A percentile compares a stretch with the other conserved stretches of the same genome.
Conservation (phyloP, 495 filamentous ascomycete genomes). For the Penicillium simplicissimum region DNA sequence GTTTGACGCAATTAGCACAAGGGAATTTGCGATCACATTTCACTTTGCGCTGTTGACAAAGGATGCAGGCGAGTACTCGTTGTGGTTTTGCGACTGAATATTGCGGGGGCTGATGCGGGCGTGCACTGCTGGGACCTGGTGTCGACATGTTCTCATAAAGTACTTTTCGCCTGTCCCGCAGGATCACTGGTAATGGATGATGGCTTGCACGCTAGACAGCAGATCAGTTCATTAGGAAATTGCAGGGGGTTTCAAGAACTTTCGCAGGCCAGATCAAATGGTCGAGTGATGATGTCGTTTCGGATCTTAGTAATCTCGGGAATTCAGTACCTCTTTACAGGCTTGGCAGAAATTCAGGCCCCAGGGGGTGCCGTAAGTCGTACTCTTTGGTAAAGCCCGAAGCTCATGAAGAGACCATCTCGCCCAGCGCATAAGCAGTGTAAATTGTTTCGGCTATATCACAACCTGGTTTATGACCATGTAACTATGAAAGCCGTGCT, state of each 20-base stretch:
- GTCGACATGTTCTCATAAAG: constrained; percentile 2
- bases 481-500: too few relatives aligned
- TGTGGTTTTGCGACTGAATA: constrained; percentile 23
- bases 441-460: too few relatives aligned
- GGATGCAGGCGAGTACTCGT: constrained; percentile 56
- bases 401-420: too few relatives aligned
- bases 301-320: constrained; percentile 4
- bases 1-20: constrained; percentile 51
- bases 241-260: not conserved
- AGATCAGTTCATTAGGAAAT: not conserved
- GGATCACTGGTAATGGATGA: not conserved
- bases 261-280: not conserved
- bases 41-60: constrained; percentile 60
- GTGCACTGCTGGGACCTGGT: not conserved
- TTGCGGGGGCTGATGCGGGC: not conserved
- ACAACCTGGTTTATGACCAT: too few relatives aligned
- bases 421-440: too few relatives aligned
- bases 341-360: too few relatives aligned
- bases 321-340: too few relatives aligned
- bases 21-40: constrained; percentile 58
- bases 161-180: not conserved
- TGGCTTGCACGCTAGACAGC: not conserved
- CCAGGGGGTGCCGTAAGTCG: too few relatives aligned
- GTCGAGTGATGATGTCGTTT: not conserved
- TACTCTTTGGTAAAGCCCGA: not conserved